Evolutionary conservation across 345 rosid genomes (phyloP), one percentile per base, ranked within the genome.

Genomic region (Salix udensis): DNA sequence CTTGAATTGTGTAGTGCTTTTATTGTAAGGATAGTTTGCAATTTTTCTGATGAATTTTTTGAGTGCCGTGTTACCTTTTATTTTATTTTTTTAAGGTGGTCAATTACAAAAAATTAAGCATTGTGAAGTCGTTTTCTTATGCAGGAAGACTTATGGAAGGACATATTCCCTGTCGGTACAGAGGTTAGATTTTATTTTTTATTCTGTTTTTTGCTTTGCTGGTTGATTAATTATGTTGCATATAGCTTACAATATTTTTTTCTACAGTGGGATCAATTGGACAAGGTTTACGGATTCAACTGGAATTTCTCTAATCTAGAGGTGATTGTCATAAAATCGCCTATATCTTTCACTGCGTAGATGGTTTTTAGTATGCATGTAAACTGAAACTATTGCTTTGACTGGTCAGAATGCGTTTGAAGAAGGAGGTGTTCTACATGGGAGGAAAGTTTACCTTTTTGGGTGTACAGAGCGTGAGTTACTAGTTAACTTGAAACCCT

Each of bases 381-480:
- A 53, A 70, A 37, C 68, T 79, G 73, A 71, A 68, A 67, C 13
- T 67, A 13, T 48, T 58, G 44, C 77, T 79, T 26, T 71, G 71
- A 40, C 21, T 68, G 31, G 40, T 67, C 88, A 93, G 98, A 79
- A 89, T 76, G 96, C 97, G 66, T 87, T 96, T 81, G 99, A 96
- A 80, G 97, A 94, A 83, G 97, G 91, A 23, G 97, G 98, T 37
- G 74, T 76, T 84, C 92, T 96, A 23, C 77, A 84, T 52, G 94
- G 94, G 68, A 79, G 88, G 86, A 92, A 85, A 82, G 98, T 90
- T 60, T 96, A 82, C 86, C 85, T 96, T 76, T 96, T 94, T 65
- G 97, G 94, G 69, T 89, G 89, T 82, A 86, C 98, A 23, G 99
- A 96, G 80, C 99, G 99, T 96, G 89, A 85, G 98, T 81, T 75